phyloP scores from a whole-genome alignment of 805 yeast species.

The Grigorovia yakushimaensis region DNA sequence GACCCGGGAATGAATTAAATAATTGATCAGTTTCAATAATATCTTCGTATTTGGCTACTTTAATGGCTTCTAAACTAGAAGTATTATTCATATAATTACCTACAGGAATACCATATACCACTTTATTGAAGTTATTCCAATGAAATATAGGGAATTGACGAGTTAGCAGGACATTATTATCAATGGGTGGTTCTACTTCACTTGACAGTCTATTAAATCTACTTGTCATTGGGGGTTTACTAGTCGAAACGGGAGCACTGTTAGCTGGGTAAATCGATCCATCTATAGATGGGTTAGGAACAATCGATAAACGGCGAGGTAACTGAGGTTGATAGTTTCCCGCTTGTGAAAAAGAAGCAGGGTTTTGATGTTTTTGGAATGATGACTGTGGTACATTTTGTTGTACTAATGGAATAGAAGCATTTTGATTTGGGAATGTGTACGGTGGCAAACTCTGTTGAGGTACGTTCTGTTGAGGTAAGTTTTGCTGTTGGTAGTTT shows the following conservation, averaged over 20 bases:
- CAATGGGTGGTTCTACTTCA: slow-evolving; percentile 14
- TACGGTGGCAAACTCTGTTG: neutral
- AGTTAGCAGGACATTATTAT: slow-evolving; percentile 44
- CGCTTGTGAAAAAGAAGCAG: neutral
- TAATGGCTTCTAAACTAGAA: slow-evolving; percentile 21
- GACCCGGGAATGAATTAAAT: slow-evolving; percentile 35
- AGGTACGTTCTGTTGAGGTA: neutral
- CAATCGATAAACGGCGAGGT: neutral
- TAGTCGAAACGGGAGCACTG: neutral
- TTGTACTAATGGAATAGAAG: neutral
- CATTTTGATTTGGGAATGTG: neutral
- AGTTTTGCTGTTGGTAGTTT: neutral
- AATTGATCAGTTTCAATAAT: slow-evolving; percentile 26
- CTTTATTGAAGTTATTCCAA: slow-evolving; percentile 45
- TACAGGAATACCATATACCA: slow-evolving; percentile 37
- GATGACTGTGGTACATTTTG: too few species aligned
- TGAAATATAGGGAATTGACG: slow-evolving; percentile 71
- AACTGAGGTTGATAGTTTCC: neutral
- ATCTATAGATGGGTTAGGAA: neutral
- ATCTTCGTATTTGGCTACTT: slow-evolving; percentile 28
- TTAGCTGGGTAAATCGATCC: neutral
- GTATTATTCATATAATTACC: slow-evolving; percentile 16
- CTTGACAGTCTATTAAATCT: neutral
- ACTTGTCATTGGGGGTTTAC: neutral
- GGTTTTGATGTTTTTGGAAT: neutral